Evolutionary conservation across 2,329 filamentous ascomycete genomes (phyloP), one percentile per base, ranked within the genome.

Genomic region (Calonectria pauciramosa): DNA sequence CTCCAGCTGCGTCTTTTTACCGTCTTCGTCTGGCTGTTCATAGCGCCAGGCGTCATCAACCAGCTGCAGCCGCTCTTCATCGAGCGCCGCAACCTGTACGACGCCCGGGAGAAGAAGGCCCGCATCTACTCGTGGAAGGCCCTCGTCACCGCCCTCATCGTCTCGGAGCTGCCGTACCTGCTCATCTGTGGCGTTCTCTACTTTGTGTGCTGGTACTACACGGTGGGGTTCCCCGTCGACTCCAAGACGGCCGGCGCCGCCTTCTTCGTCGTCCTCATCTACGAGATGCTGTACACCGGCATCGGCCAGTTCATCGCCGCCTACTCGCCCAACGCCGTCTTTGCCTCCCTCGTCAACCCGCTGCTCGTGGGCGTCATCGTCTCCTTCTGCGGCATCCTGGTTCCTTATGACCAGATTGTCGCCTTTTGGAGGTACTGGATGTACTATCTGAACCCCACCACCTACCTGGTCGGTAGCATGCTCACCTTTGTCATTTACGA

Each of bases 311-410:
- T 91, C 78, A 86, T 93, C n/a, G 90, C 91, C 0, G 91, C 91
- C 0, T 93, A 92, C 74, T 89, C 91, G 0, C 91, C 91, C 0
- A 92, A 91, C 75, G 90, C 88, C 38, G 88, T 91, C 14, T 92
- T 92, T 54, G 91, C 91, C 0, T 85, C 90, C 0, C 86, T 93
- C 5, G 87, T 88, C 74, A 92, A 92, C 76, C 90, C 90, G 0
- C 80, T 93, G 0, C 68, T 92, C 16, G 84, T 93, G 70, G 87
- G 89, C 80, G 82, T 91, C 51, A 86, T 95, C 3, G 88, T 95
- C 11, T 90, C 90, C 1, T 96, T 96, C 86, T 95, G 93, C 78
- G 94, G 94, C 75, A 93, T 96, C 1, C 87, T 95, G 9, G 94
- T 95, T 0, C 93, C 94, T 0, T 94, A 93, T 76, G 79, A 80